Evolutionary conservation across 2,329 filamentous ascomycete species (phyloP).

Genomic region (Pestalotiopsis sp.): DNA sequence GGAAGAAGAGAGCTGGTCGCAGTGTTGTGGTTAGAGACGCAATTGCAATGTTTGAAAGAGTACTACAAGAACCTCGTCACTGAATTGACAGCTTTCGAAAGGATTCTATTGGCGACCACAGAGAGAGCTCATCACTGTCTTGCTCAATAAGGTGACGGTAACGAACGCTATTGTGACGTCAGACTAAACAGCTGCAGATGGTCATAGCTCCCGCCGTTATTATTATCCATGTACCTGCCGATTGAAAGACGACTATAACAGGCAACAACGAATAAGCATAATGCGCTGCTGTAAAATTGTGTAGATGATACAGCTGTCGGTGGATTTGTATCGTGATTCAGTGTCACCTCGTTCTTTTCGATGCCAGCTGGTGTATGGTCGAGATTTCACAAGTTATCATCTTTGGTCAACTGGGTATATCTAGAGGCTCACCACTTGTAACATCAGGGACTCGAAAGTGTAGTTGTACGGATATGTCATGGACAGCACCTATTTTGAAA

Average conservation of each 20-base stretch:
- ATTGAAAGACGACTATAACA: no score
- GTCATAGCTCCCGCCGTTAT: neutral
- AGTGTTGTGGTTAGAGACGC: neutral
- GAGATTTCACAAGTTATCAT: no score
- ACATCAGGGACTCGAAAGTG: no score
- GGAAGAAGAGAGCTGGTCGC: neutral
- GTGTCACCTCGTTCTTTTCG: no score
- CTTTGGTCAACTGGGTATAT: no score
- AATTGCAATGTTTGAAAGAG: neutral
- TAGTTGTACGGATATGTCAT: no score
- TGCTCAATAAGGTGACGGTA: neutral
- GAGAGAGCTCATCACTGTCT: neutral
- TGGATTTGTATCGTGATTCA: no score
- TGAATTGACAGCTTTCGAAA: neutral
- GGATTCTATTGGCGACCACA: neutral
- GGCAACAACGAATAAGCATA: neutral
- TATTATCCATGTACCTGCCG: neutral
- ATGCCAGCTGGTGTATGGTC: no score
- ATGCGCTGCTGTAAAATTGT: no score
- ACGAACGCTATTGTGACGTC: constrained; percentile 7
- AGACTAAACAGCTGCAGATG: constrained; percentile 3
- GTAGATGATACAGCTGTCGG: no score
- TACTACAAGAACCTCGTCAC: neutral
- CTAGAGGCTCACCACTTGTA: no score
- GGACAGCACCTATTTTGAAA: no score